Evolutionary conservation across 2,329 filamentous ascomycete species (phyloP).

Genomic region (Mycosphaerelloides madeirae): DNA sequence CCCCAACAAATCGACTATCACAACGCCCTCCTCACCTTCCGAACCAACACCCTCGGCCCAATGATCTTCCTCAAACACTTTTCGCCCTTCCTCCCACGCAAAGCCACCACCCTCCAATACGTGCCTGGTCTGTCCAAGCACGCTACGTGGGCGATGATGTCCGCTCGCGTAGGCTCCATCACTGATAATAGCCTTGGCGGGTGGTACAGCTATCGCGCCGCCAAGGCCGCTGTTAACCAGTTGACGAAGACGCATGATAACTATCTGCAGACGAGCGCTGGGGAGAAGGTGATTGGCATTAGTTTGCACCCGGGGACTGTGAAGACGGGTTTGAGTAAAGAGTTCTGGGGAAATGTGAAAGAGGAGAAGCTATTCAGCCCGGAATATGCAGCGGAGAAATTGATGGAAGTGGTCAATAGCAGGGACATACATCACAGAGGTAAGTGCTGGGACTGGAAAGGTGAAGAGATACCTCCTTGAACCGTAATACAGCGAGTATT

Average conservation of each 20-base stretch:
- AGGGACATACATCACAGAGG: conserved; percentile 53
- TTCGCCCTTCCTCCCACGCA: conserved; percentile 61
- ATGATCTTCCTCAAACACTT: conserved; percentile 76
- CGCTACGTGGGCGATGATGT: conserved; percentile 69
- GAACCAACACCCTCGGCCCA: conserved; percentile 68
- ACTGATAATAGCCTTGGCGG: conserved; percentile 68
- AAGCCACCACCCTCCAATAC: conserved; percentile 39
- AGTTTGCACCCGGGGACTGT: conserved; percentile 78
- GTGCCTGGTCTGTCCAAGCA: conserved; percentile 39
- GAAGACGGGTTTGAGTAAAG: conserved; percentile 65
- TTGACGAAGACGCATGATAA: conserved; percentile 68
- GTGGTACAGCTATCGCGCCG: conserved; percentile 77
- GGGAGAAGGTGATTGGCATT: conserved; percentile 61
- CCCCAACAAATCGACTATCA: conserved; percentile 60
- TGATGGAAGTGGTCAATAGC: conserved; percentile 55
- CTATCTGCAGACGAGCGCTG: conserved; percentile 54
- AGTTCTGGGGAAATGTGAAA: conserved; percentile 64
- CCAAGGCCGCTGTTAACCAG: conserved; percentile 70
- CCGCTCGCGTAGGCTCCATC: conserved; percentile 71
- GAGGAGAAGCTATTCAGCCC: conserved; percentile 61
- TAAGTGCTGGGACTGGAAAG: conserved; percentile 65
- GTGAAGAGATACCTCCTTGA: conserved; percentile 57
- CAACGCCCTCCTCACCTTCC: conserved; percentile 62
- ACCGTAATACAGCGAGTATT: background rate
- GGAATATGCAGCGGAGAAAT: conserved; percentile 60